Base-by-base conservation (phyloP, 208 protist species). In the Porcisia deanei region DNA sequence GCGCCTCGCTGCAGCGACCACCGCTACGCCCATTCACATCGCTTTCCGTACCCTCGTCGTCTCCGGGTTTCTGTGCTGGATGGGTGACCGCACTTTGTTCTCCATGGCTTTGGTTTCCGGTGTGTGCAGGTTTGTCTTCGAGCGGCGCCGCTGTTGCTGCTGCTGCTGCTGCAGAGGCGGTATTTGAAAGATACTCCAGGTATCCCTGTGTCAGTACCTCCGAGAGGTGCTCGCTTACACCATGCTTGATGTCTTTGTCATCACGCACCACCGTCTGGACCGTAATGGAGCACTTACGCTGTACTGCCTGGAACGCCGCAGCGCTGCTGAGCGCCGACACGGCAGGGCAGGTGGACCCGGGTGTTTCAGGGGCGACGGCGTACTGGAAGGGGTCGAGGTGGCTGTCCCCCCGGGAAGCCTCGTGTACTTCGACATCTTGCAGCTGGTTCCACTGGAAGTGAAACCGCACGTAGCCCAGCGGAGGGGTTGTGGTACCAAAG, bases 361-460 rank as follows among this genome's bases (percentile, higher is more conserved):
- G 34, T n/a, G 16, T n/a, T 67, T 39, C 22, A 30, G 39, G 14
- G 41, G 63, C 10, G 43, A 70, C 30, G 57, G 80, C 58, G 45
- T 80, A 77, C 4, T 74, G 71, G 47, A 85, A 85, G 14, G 80
- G 80, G 57, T 78, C 72, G 49, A 85, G 71, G 41, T 78, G 75
- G 57, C 80, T 76, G 52, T 59, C 45, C 20, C 73, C 71, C 4
- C 72, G 76, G 53, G 34, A 53, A 59, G 53, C 25, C 60, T 91
- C 91, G 25, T 89, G 85, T 20, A 84, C 83, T 55, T 93, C 90
- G 25, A 85, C 76, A 55, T 94, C 92, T 41, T 84, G 80, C 68
- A 96, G 80, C 65, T 91, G 84, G n/a, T 84, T 84, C 91, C 88
- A 93, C 65, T 87, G 81, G 73, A 96, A 91, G 72, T 75, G 82